Evolutionary conservation across 1,284 basidiomycete genomes (phyloP).

Genomic region (Papiliotrema fonsecae): DNA sequence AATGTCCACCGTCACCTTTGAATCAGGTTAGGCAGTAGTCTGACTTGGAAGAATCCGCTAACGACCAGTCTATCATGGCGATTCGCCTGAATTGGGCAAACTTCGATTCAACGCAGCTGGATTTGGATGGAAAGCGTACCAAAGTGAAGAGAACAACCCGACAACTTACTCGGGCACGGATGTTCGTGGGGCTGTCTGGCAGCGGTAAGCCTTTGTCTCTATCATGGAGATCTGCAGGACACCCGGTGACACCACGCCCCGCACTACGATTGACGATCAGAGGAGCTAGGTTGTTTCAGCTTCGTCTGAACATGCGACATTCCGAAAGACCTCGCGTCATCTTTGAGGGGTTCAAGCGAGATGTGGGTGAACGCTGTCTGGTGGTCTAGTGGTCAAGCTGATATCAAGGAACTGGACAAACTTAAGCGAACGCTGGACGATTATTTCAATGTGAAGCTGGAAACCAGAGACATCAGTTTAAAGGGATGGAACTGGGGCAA

Average conservation of each 20-base stretch:
- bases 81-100: conserved; percentile 71
- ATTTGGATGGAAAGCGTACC: conserved; percentile 74
- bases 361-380: conserved; percentile 55
- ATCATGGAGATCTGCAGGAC: neutral
- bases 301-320: conserved; percentile 66
- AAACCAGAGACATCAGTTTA: conserved; percentile 78
- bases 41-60: neutral
- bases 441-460: conserved; percentile 78
- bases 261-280: conserved; percentile 40
- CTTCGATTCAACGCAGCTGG: conserved; percentile 81
- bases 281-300: conserved; percentile 86
- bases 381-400: neutral
- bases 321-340: conserved; percentile 58
- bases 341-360: conserved; percentile 92
- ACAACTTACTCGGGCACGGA: conserved; percentile 65
- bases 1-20: conserved; percentile 44
- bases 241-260: neutral
- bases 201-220: conserved; percentile 48
- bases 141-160: conserved; percentile 54
- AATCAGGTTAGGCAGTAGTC: conserved; percentile 21
- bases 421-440: conserved; percentile 70
- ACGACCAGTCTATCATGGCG: conserved; percentile 62
- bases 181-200: conserved; percentile 85
- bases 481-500: conserved; percentile 99
- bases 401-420: conserved; percentile 70